Evolutionary conservation across 495 filamentous ascomycete genomes (phyloP).

Genomic region (Pseudevernia furfuracea): DNA sequence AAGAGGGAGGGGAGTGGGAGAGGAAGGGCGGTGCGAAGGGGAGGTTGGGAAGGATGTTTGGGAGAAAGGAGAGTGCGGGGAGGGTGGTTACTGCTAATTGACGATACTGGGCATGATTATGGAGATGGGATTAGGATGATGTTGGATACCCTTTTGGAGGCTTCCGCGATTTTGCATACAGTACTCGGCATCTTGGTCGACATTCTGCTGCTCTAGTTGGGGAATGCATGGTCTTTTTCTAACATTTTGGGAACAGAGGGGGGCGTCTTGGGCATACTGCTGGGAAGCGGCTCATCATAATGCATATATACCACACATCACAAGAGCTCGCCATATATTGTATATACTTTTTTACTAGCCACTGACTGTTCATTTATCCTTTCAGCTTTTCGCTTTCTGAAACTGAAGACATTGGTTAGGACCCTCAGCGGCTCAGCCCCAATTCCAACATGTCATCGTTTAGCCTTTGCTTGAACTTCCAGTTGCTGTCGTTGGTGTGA

Average conservation of each 20-base stretch:
- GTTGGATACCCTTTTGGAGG: neutral
- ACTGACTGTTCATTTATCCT: neutral
- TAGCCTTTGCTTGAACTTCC: too few relatives aligned
- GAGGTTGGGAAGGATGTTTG: constrained; percentile 13
- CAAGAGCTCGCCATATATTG: neutral
- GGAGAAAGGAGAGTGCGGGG: constrained; percentile 21
- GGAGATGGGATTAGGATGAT: neutral
- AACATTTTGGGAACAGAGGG: neutral
- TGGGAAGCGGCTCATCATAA: neutral
- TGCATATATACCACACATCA: neutral
- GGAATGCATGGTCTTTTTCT: neutral
- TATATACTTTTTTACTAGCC: neutral
- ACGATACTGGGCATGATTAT: neutral
- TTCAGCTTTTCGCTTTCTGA: neutral
- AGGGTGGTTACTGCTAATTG: constrained; percentile 18
- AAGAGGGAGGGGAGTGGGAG: constrained; percentile 2
- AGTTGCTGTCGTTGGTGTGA: too few relatives aligned
- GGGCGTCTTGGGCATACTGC: neutral
- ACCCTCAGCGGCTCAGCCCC: too few relatives aligned
- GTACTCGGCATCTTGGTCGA: neutral
- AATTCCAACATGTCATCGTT: too few relatives aligned
- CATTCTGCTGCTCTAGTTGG: neutral
- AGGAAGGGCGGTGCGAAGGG: constrained; percentile 11
- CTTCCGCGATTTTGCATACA: neutral
- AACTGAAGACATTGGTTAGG: too few relatives aligned